Percentiles rank a stretch among this genome's conserved stretches.
Evolutionary conservation across 106 monocot species (phyloP).

Genomic region (Allium fistulosum): DNA sequence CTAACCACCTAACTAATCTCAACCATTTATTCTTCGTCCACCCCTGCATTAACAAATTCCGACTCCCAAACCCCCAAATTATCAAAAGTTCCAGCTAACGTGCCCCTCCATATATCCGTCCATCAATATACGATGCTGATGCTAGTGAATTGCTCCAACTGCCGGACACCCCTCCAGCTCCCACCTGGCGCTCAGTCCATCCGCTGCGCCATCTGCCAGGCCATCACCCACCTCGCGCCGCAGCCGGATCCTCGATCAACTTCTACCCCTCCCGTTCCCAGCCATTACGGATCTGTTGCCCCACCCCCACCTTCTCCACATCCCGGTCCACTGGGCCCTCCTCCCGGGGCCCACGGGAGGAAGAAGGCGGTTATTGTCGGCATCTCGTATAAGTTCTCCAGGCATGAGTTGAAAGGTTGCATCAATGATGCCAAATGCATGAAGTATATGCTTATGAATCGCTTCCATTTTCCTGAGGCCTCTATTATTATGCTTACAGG

Average conservation of each 20-base stretch:
- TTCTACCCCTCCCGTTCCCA: neutral
- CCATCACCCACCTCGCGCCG: slow-evolving; percentile 20
- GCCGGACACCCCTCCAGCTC: slow-evolving; percentile 33
- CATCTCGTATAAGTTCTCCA: slow-evolving; percentile 40
- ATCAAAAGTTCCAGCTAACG: neutral
- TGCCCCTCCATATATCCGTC: neutral
- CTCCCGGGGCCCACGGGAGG: neutral
- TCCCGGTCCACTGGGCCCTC: neutral
- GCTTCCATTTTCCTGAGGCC: slow-evolving; percentile 41
- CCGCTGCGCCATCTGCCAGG: slow-evolving; percentile 42
- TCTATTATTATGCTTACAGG: slow-evolving; percentile 68
- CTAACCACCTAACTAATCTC: no score
- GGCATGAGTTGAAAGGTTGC: slow-evolving; percentile 56
- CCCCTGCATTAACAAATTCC: no score
- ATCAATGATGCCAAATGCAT: slow-evolving; percentile 74
- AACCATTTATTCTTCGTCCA: no score
- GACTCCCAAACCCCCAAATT: no score
- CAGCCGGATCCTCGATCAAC: slow-evolving; percentile 9
- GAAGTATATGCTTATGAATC: slow-evolving; percentile 41
- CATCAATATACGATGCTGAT: slow-evolving; percentile 15
- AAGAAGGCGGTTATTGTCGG: slow-evolving; percentile 35
- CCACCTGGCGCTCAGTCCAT: slow-evolving; percentile 29
- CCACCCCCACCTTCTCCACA: neutral
- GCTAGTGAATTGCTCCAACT: slow-evolving; percentile 39
- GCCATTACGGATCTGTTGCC: neutral